A percentile compares a stretch with the other conserved stretches of the same genome.
Evolutionary conservation across 1,139 yeast species (phyloP).

Genomic region (Lodderomyces oxycetoniae): DNA sequence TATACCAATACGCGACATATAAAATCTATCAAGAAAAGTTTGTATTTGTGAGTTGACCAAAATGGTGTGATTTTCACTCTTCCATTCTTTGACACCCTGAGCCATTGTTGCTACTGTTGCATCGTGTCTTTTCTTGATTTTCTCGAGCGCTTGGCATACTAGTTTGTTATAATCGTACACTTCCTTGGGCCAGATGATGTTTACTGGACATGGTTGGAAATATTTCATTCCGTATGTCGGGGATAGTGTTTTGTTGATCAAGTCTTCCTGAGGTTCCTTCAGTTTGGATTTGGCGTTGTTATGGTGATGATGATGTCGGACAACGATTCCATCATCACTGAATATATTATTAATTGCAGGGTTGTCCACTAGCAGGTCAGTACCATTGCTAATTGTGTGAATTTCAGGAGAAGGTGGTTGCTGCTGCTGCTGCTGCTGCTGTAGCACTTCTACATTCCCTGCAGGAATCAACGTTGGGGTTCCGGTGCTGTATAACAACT

Average conservation of each 20-base stretch:
- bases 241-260: conserved; percentile 19
- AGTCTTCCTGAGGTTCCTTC: conserved; percentile 6
- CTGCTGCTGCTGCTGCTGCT: not conserved
- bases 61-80: conserved; percentile 46
- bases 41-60: conserved; percentile 63
- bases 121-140: conserved; percentile 80
- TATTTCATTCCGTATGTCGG: conserved; percentile 54
- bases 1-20: conserved; percentile 83
- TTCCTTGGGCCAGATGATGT: conserved; percentile 65
- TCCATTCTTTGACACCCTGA: conserved; percentile 91
- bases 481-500: conserved; percentile 26
- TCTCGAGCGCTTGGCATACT: conserved; percentile 62
- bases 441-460: not conserved
- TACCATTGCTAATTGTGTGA: conserved; percentile 10
- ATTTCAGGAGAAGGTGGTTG: conserved; percentile 5
- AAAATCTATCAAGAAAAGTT: conserved; percentile 73
- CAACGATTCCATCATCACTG: conserved; percentile 53
- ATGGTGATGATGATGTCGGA: conserved; percentile 25
- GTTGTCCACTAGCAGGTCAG: conserved; percentile 28
- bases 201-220: conserved; percentile 53
- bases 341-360: conserved; percentile 43
- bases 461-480: too few species aligned
- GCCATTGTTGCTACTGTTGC: conserved; percentile 94
- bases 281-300: conserved; percentile 8
- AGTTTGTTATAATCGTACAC: conserved; percentile 65